Percentiles rank a stretch among this genome's conserved stretches.
phyloP scores from a whole-genome alignment of 441 rosid genomes.

The Raphanus hybrid region DNA sequence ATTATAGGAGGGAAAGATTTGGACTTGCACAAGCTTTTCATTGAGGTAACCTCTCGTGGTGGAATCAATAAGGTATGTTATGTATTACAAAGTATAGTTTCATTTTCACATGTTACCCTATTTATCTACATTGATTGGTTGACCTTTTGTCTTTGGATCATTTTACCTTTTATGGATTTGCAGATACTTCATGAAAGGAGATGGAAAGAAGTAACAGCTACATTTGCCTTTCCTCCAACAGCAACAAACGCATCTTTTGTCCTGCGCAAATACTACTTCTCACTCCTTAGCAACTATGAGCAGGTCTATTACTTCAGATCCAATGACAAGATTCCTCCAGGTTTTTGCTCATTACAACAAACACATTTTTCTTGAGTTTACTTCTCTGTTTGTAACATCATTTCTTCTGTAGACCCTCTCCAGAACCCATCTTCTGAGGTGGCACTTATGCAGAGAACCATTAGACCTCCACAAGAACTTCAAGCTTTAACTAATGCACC shows the following conservation, averaged over 20 bases:
- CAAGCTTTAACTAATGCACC: constrained; percentile 51
- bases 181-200: constrained; percentile 85
- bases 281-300: constrained; percentile 80
- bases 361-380: not conserved
- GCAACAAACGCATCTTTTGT: constrained; percentile 97
- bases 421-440: constrained; percentile 48
- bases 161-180: constrained; percentile 21
- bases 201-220: constrained; percentile 96
- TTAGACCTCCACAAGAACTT: constrained; percentile 49
- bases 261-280: constrained; percentile 87
- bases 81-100: not conserved
- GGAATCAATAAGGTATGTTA: constrained; percentile 87
- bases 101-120: not conserved
- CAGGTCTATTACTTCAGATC: constrained; percentile 77
- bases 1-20: constrained; percentile 90
- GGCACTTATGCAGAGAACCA: constrained; percentile 46
- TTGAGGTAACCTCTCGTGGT: constrained; percentile 95
- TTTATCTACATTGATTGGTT: constrained; percentile 1
- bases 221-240: constrained; percentile 93
- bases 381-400: constrained; percentile 20
- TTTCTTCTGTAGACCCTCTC: constrained; percentile 49
- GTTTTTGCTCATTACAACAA: constrained; percentile 31
- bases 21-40: constrained; percentile 86
- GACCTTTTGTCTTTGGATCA: constrained; percentile 8
- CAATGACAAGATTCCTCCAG: constrained; percentile 58